Evolutionary conservation across 2,329 filamentous ascomycete genomes (phyloP).

Genomic region (Eutypa lata): DNA sequence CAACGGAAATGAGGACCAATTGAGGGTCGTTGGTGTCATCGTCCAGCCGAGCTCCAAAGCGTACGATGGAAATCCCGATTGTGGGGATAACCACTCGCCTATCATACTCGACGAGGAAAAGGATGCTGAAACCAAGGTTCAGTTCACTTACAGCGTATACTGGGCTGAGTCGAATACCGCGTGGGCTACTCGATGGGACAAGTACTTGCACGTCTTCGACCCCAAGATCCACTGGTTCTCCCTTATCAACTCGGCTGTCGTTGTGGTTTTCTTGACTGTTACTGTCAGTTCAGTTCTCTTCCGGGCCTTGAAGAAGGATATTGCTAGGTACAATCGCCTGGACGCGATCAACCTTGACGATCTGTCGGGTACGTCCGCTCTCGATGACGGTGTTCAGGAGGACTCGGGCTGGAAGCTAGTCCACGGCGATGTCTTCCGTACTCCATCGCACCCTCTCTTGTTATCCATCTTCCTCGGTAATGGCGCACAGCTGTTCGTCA

Average conservation of each 20-base stretch:
- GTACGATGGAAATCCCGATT: conserved; percentile 58
- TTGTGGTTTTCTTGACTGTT: conserved; percentile 85
- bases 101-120: conserved; percentile 63
- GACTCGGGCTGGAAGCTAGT: conserved; percentile 99
- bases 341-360: conserved; percentile 91
- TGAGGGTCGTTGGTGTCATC: conserved; percentile 86
- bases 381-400: conserved; percentile 92
- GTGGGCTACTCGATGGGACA: conserved; percentile 98
- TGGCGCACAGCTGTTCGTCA: conserved; percentile 93
- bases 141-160: conserved; percentile 89
- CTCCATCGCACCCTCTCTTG: conserved; percentile 76
- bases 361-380: conserved; percentile 70
- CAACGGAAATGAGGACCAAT: conserved; percentile 61
- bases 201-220: conserved; percentile 95
- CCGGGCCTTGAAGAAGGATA: conserved; percentile 87
- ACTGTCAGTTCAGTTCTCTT: conserved; percentile 92
- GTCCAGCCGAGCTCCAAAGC: conserved; percentile 78
- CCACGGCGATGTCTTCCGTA: conserved; percentile 94
- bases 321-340: conserved; percentile 91
- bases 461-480: conserved; percentile 88
- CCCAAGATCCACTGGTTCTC: conserved; percentile 99
- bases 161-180: conserved; percentile 82
- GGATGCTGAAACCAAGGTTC: conserved; percentile 58
- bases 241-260: conserved; percentile 90
- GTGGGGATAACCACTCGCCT: conserved; percentile 52